Percentiles rank a stretch among this genome's conserved stretches.
Conservation (phyloP, 306 rosid genomes). For the Ceratonia siliqua region DNA sequence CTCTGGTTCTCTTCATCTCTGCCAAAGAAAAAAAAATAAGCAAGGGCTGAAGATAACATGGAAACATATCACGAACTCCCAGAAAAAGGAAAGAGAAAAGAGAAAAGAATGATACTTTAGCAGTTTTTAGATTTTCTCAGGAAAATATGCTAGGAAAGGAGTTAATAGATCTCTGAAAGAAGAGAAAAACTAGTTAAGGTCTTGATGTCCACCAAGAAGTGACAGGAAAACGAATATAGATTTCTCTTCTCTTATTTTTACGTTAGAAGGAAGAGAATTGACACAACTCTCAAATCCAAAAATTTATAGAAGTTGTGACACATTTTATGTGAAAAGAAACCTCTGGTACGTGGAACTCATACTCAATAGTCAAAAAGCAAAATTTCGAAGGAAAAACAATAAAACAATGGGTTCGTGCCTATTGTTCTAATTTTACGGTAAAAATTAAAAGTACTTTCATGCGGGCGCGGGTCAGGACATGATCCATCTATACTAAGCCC, state of each 20-base stretch:
- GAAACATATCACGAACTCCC: background rate
- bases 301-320: background rate
- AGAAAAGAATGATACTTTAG: background rate
- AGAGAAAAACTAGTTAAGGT: background rate
- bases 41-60: background rate
- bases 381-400: no score
- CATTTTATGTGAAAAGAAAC: background rate
- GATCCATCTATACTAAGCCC: no score
- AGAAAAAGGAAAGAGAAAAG: background rate
- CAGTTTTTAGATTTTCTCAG: background rate
- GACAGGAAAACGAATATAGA: background rate
- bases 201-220: background rate
- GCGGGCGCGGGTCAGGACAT: no score
- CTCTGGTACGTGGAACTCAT: background rate
- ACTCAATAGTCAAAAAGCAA: background rate
- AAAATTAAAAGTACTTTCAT: no score
- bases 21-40: background rate
- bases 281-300: background rate
- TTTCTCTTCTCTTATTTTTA: background rate
- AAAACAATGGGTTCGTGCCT: no score
- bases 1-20: slow-evolving; percentile 44
- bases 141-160: background rate
- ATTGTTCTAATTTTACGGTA: no score
- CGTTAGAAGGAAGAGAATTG: background rate
- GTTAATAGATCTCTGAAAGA: background rate